Evolutionary conservation across 2,329 filamentous ascomycete species (phyloP).

Genomic region (Microsporum canis): DNA sequence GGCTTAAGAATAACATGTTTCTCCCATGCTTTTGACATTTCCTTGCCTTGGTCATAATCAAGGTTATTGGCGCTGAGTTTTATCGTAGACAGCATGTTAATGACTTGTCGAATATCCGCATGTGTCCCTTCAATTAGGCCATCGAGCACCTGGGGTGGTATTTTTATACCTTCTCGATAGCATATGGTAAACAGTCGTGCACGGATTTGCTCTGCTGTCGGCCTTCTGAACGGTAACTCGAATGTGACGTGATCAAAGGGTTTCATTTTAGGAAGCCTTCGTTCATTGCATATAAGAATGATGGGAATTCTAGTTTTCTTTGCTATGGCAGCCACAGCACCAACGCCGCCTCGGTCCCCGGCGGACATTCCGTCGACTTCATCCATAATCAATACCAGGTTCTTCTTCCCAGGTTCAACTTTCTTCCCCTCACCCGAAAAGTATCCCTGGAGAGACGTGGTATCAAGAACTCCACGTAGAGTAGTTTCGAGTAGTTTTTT

Average conservation of each 20-base stretch:
- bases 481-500: conserved; percentile 89
- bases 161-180: conserved; percentile 77
- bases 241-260: conserved; percentile 81
- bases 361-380: conserved; percentile 99
- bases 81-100: conserved; percentile 94
- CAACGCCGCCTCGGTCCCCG: conserved; percentile 89
- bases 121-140: conserved; percentile 90
- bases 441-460: conserved; percentile 82
- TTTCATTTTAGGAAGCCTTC: conserved; percentile 90
- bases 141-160: conserved; percentile 73
- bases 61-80: conserved; percentile 75
- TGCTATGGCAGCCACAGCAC: conserved; percentile 84
- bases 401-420: conserved; percentile 73
- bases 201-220: conserved; percentile 81
- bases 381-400: conserved; percentile 94
- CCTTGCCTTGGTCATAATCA: conserved; percentile 74
- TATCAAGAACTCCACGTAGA: conserved; percentile 82
- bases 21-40: conserved; percentile 97
- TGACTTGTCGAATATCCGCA: conserved; percentile 92
- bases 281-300: conserved; percentile 96
- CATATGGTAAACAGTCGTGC: conserved; percentile 92
- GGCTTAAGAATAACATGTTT: conserved; percentile 95
- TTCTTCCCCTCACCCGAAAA: conserved; percentile 75
- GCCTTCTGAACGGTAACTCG: conserved; percentile 77
- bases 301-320: conserved; percentile 91